A percentile compares a stretch with the other conserved stretches of the same genome.
phyloP scores from a whole-genome alignment of 2,329 filamentous ascomycete species.

The Fusarium acutatum region DNA sequence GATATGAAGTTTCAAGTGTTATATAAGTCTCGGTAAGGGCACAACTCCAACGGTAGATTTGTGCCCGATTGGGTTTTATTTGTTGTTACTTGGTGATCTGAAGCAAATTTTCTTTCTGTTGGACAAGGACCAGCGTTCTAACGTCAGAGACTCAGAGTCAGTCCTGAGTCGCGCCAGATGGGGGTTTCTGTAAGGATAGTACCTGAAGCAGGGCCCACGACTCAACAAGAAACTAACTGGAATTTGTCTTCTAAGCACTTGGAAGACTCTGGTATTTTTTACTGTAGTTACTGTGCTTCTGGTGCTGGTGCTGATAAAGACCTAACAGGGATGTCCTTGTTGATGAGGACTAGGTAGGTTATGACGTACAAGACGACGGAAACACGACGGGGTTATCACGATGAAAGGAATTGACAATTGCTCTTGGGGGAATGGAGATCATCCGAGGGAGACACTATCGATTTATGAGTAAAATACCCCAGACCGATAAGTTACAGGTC shows the following conservation, averaged over 20 bases:
- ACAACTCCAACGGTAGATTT: neutral
- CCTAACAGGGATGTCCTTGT: slow-evolving; percentile 18
- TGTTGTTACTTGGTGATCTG: slow-evolving; percentile 10
- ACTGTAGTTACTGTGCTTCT: neutral
- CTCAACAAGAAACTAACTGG: neutral
- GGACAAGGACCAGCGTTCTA: slow-evolving; percentile 22
- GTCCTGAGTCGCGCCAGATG: neutral
- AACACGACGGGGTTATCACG: slow-evolving; percentile 10
- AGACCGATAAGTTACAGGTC: neutral
- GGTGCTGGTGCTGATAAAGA: neutral
- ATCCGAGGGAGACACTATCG: neutral
- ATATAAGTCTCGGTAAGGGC: neutral
- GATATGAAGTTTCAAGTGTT: slow-evolving; percentile 4
- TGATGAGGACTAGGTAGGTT: neutral
- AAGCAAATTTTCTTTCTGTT: neutral
- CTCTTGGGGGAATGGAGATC: neutral
- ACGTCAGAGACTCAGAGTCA: slow-evolving; percentile 1
- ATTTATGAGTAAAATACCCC: slow-evolving; percentile 8
- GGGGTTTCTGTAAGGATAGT: slow-evolving; percentile 3
- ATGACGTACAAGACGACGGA: slow-evolving; percentile 25
- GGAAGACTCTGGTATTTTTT: neutral
- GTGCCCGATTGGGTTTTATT: slow-evolving; percentile 7
- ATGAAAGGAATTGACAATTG: neutral
- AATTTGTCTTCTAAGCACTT: neutral
- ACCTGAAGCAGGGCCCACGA: slow-evolving; percentile 10